These are phyloP conservation scores for Mycena venus DNA, from an alignment of 768 basidiomycete genomes.

Conservation along the genomic window DNA sequence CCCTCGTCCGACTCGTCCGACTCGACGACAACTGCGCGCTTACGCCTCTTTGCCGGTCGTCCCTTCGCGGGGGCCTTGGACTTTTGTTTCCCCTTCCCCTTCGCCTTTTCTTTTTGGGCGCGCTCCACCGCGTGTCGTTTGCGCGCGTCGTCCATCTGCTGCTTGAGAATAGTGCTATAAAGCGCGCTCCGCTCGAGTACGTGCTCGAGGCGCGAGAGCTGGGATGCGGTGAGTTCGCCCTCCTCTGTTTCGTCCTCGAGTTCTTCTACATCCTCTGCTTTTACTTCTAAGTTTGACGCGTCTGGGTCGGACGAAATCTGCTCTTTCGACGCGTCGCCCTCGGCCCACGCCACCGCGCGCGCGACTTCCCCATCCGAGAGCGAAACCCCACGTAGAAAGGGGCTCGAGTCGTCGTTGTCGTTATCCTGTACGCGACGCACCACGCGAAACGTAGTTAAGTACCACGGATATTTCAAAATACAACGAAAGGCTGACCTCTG, in stretches of 20 bases:
- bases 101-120: neutral
- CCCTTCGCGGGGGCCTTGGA: neutral
- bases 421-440: too few relatives aligned
- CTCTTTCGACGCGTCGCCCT: too few relatives aligned
- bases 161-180: slow-evolving; percentile 17
- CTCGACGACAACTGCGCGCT: slow-evolving; percentile 33
- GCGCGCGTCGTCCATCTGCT: slow-evolving; percentile 25
- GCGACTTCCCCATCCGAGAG: too few relatives aligned
- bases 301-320: too few relatives aligned
- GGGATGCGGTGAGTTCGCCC: neutral
- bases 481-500: too few relatives aligned
- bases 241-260: neutral
- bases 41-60: too few relatives aligned
- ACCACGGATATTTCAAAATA: too few relatives aligned
- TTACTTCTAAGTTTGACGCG: neutral
- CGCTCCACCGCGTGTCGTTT: neutral
- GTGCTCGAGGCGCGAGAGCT: slow-evolving; percentile 13
- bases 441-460: too few relatives aligned
- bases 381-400: neutral
- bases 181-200: slow-evolving; percentile 19
- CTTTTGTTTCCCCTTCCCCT: neutral
- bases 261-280: neutral
- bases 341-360: too few relatives aligned
- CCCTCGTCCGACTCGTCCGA: slow-evolving; percentile 34
- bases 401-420: neutral